A percentile compares a stretch with the other conserved stretches of the same genome.
Conservation (phyloP, 306 rosid species). For the Vicia faba region DNA sequence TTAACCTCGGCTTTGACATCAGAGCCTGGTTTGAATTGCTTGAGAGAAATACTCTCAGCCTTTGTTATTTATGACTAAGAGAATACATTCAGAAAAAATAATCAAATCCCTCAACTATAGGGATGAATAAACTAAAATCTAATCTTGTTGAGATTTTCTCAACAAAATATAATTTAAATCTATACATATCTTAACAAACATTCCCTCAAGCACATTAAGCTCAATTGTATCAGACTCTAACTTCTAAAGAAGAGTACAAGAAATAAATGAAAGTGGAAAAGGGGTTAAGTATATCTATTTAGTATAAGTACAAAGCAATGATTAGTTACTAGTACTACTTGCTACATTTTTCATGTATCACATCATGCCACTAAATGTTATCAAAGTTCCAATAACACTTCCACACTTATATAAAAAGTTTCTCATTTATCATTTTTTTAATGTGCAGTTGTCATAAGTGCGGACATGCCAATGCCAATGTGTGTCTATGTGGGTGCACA, state of each 20-base stretch:
- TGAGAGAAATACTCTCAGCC: no score
- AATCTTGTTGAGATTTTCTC: no score
- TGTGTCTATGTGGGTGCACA: not conserved
- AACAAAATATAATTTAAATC: no score
- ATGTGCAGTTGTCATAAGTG: constrained; percentile 13
- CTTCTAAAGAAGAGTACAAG: not conserved
- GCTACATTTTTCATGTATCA: constrained; percentile 12
- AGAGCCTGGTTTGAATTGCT: no score
- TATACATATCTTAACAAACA: no score
- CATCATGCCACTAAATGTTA: constrained; percentile 8
- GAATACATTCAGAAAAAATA: no score
- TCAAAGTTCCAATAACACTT: constrained; percentile 28
- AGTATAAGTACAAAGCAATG: constrained; percentile 3
- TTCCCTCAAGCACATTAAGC: constrained; percentile 13
- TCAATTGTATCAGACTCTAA: constrained; percentile 18
- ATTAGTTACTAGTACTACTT: constrained; percentile 1
- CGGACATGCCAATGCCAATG: constrained; percentile 1
- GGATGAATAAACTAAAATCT: no score
- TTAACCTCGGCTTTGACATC: no score
- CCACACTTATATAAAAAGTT: not conserved
- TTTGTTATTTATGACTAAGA: no score
- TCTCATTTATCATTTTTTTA: not conserved
- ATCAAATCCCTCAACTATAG: no score
- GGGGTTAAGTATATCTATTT: not conserved
- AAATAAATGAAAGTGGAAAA: constrained; percentile 5